Base-by-base conservation (phyloP, 1,139 yeast genomes). In the Hyphopichia wangnamkhiaoensis region DNA sequence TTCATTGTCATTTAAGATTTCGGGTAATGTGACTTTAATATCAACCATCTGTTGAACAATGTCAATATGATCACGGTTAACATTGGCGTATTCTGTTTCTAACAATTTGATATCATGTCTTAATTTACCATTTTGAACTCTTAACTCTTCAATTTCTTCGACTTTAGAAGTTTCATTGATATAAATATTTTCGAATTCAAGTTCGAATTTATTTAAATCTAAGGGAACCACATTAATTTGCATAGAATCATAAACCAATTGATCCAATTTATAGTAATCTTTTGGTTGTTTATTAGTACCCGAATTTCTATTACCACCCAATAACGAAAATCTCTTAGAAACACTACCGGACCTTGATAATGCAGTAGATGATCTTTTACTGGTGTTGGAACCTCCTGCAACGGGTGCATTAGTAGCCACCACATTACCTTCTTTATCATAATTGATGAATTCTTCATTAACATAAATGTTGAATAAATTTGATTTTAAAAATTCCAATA, bases 241-340 rank as follows among this genome's bases (percentile, higher is more conserved):
- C 75, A 86, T 81, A 0, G 97, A 87, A 58, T 89, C 96, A 7
- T 62, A 62, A n/a, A 93, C 94, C 48, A 93, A 76, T 34, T 79
- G 79, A 53, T 87, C 83, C 34, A 88, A 79, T 43, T 78, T 73
- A 57, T 87, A 88, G 38, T 71, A 63, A 12, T 60, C 65, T 15
- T 34, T 30, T 20, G 34, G 27, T 21, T 37, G 25, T n/a, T 27
- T 28, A 24, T 31, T 29, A 15, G 17, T 14, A 19, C 37, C 17
- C 6, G 50, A 43, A 36, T 38, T 46, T 37, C 56, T 45, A 39
- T 52, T 57, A 9, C 44, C 39, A 3, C 53, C 48, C 9, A 52
- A 34, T 33, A 54, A 37, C 13, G 58, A 51, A 39, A 50, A 54
- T 39, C 62, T 39, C 34, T 47, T 49, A 16, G 48, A 48, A 21